Conservation (phyloP, 768 basidiomycete genomes). For the Lentinula lateritia region DNA sequence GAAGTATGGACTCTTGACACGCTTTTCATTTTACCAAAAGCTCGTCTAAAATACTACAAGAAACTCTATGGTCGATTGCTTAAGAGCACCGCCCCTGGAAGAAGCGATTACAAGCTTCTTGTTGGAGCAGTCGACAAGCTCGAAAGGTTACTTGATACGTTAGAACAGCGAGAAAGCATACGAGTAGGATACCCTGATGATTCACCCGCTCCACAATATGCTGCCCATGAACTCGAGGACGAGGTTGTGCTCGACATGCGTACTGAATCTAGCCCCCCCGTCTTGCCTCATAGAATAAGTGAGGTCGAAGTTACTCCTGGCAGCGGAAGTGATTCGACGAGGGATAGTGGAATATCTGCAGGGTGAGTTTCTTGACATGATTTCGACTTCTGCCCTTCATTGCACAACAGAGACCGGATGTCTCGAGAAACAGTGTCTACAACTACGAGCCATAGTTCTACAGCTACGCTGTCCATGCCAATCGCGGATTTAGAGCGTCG, state of each 20-base stretch:
- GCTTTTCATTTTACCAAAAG: slow-evolving; percentile 82
- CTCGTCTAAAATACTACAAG: slow-evolving; percentile 85
- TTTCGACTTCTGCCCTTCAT: background rate
- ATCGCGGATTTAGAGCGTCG: slow-evolving; percentile 77
- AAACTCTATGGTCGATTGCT: slow-evolving; percentile 83
- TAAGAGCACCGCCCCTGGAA: slow-evolving; percentile 80
- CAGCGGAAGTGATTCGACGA: slow-evolving; percentile 47
- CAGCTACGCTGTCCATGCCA: slow-evolving; percentile 47
- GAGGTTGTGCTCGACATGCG: slow-evolving; percentile 56
- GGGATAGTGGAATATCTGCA: slow-evolving; percentile 47
- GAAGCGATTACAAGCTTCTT: slow-evolving; percentile 81
- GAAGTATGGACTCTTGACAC: slow-evolving; percentile 78
- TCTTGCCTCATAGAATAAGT: slow-evolving; percentile 14
- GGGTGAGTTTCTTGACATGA: slow-evolving; percentile 37
- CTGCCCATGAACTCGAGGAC: slow-evolving; percentile 37
- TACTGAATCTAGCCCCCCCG: slow-evolving; percentile 10
- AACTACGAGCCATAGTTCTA: slow-evolving; percentile 46
- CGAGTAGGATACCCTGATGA: slow-evolving; percentile 38
- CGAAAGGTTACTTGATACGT: slow-evolving; percentile 60
- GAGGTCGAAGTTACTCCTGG: slow-evolving; percentile 25
- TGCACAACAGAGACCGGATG: slow-evolving; percentile 41
- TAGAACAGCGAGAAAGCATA: slow-evolving; percentile 55
- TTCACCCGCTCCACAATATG: slow-evolving; percentile 10
- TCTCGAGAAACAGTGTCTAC: slow-evolving; percentile 58
- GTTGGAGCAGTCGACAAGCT: slow-evolving; percentile 77